Base-by-base conservation (phyloP, 257 asterid species). In the Solanum lycopersicoides region DNA sequence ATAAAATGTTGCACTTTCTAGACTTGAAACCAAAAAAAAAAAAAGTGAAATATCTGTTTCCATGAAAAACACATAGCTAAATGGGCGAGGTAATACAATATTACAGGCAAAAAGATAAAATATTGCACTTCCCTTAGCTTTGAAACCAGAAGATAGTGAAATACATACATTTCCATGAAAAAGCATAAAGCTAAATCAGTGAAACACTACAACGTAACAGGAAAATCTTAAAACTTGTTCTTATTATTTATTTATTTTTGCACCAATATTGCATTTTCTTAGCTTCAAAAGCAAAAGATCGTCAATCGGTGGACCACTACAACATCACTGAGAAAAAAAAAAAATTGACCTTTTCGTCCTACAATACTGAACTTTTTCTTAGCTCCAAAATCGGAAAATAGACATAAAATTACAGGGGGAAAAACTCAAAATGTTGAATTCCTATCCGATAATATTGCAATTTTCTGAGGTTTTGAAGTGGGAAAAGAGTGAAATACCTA, bases 401-500 rank as follows among this genome's bases (percentile, higher is more conserved):
- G 30, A 80, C 68, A 79, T 14, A 30, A 45, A 11, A 79, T 9
- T 45, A 80, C 42, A 47, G 42, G 42, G 2, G 6, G 3, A 12
- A 39, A 3, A 3, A 41, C 82, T 73, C 41, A 35, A 77, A 44
- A 42, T 13, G 20, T 80, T 28, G 9, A 10, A 1, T 10, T 80
- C 18, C 32, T 4, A 28, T 16, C 12, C 23, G 47, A 42, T n/a
- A 8, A 25, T 0, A 37, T 44, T 44, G 65, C 65, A 25, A 44
- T 77, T 14, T 44, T 9, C 10, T 25, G 41, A 25, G 69, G 9
- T 47, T 5, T 45, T 86, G 44, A 42, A 37, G 25, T 84, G 3
- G 12, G 20, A 9, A 68, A 41, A 83, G 16, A 37, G 41, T 12
- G 69, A 71, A 76, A 3, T 91, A 95, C 98, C 99, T 93, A 88